phyloP scores from a whole-genome alignment of 768 basidiomycete species.

The Nidularia pulvinata region DNA sequence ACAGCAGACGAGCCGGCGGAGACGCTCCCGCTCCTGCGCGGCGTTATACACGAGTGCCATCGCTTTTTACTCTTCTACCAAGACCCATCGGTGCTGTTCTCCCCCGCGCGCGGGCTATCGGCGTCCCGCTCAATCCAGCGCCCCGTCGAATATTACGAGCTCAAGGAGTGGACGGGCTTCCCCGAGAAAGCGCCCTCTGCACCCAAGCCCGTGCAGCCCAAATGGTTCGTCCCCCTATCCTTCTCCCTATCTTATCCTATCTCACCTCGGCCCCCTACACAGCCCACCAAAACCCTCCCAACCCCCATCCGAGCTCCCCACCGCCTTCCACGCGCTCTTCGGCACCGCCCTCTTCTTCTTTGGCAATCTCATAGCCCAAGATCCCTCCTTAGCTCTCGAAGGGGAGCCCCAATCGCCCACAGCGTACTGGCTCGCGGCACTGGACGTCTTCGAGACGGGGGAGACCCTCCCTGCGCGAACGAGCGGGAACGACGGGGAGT shows the following conservation, averaged over 20 bases:
- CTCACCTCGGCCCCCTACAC: too few relatives aligned
- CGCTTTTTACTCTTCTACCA: conserved; percentile 54
- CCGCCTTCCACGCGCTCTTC: conserved; percentile 66
- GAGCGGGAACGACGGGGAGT: conserved; percentile 14
- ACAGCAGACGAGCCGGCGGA: conserved; percentile 45
- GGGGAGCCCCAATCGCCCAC: conserved; percentile 53
- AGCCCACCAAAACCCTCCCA: too few relatives aligned
- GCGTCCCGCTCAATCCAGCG: too few relatives aligned
- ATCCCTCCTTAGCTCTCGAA: conserved; percentile 44
- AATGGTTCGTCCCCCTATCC: too few relatives aligned
- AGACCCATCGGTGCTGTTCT: conserved; percentile 56
- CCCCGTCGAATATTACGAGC: not conserved
- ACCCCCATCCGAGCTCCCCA: conserved; percentile 43
- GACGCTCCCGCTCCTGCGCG: conserved; percentile 55
- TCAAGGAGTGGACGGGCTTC: not conserved
- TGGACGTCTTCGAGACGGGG: conserved; percentile 72
- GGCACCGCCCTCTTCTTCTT: conserved; percentile 66
- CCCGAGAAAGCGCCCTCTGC: not conserved
- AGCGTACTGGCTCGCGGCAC: conserved; percentile 66
- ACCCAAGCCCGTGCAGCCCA: too few relatives aligned
- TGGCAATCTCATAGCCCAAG: conserved; percentile 57
- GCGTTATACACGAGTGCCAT: conserved; percentile 68
- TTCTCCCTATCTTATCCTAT: too few relatives aligned
- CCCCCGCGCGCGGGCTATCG: conserved; percentile 5
- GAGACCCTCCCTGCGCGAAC: conserved; percentile 56